Conservation (phyloP, 1,139 yeast genomes). For the Taphrina communis region DNA sequence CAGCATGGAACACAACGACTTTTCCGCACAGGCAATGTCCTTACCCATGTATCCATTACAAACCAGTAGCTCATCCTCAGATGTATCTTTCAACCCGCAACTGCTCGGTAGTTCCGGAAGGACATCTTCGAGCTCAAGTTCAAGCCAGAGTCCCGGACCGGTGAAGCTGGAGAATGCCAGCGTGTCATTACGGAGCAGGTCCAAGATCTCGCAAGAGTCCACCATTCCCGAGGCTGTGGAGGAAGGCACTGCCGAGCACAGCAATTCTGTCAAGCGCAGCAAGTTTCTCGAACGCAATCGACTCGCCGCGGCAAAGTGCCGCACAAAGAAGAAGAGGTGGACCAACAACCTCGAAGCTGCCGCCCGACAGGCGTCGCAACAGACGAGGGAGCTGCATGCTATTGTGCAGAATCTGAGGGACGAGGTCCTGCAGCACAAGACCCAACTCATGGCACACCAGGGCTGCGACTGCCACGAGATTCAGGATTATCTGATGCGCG, state of each 20-base stretch:
- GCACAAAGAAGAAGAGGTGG: constrained; percentile 45
- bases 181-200: not conserved
- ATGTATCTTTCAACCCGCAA: constrained; percentile 11
- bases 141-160: constrained; percentile 11
- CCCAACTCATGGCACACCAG: constrained; percentile 37
- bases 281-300: constrained; percentile 43
- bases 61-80: not conserved
- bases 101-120: constrained; percentile 6
- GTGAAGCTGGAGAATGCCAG: not conserved
- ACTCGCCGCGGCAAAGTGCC: constrained; percentile 43
- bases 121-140: constrained; percentile 15
- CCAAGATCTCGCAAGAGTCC: not conserved
- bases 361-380: constrained; percentile 42
- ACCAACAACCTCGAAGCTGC: constrained; percentile 42
- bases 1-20: constrained; percentile 16
- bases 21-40: constrained; percentile 1
- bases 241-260: constrained; percentile 5
- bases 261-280: constrained; percentile 23
- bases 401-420: constrained; percentile 38
- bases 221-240: constrained; percentile 5
- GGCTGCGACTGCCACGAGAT: constrained; percentile 44
- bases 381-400: constrained; percentile 38
- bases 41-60: not conserved
- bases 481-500: constrained; percentile 6
- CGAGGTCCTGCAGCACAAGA: constrained; percentile 41